These are phyloP conservation scores for Periconia digitata DNA, from an alignment of 2,329 filamentous ascomycete genomes.

Conservation along the genomic window DNA sequence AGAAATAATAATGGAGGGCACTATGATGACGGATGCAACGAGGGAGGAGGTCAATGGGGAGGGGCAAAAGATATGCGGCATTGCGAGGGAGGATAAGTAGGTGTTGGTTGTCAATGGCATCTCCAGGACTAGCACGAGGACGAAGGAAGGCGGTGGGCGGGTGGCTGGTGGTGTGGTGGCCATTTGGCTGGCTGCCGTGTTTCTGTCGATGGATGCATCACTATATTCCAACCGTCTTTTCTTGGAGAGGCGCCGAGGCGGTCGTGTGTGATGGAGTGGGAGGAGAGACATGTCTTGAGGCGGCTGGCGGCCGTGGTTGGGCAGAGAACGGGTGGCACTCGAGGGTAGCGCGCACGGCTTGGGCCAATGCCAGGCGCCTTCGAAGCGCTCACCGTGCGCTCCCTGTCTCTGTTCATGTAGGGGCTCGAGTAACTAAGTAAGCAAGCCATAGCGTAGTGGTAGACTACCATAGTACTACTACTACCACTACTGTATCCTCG, in stretches of 20 bases:
- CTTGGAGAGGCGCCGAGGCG: no score
- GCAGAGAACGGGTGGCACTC: conserved; percentile 23
- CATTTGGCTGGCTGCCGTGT: conserved; percentile 11
- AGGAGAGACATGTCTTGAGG: conserved; percentile 22
- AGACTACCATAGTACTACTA: no score
- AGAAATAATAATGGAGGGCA: conserved; percentile 3
- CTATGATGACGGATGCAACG: conserved; percentile 5
- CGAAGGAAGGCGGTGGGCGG: conserved; percentile 5
- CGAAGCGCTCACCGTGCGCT: conserved; percentile 39
- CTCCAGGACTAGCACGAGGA: no score
- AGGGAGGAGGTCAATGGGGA: conserved; percentile 15
- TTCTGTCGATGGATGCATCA: no score
- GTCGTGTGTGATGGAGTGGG: no score
- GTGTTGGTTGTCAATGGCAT: no score
- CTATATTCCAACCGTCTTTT: no score
- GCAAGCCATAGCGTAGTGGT: no score
- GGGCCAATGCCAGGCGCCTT: conserved; percentile 28
- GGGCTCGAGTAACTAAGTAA: no score
- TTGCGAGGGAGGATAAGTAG: no score
- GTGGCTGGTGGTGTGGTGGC: conserved; percentile 18
- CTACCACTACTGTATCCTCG: no score
- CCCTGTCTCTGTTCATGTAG: no score
- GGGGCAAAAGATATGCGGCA: conserved; percentile 13
- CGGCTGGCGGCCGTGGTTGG: conserved; percentile 37
- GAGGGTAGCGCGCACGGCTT: conserved; percentile 10